Conservation (phyloP, 2,329 filamentous ascomycete genomes). For the Clarireedia hainanense region DNA sequence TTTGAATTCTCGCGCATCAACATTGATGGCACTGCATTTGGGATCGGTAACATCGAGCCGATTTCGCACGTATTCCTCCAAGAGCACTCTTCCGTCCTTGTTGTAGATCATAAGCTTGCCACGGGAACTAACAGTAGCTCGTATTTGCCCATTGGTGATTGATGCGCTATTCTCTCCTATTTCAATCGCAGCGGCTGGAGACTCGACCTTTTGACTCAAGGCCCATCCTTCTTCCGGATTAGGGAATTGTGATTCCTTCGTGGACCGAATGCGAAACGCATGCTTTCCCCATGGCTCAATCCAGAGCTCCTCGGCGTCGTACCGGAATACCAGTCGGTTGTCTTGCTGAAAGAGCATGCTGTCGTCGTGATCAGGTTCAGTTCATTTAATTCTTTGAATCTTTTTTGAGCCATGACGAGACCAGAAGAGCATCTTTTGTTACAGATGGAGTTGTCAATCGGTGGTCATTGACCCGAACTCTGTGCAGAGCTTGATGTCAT, state of each 20-base stretch:
- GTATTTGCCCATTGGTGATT: conserved; percentile 41
- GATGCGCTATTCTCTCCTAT: conserved; percentile 21
- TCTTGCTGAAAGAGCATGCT: conserved; percentile 22
- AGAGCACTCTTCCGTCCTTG: conserved; percentile 33
- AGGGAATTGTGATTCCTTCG: conserved; percentile 31
- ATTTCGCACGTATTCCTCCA: conserved; percentile 44
- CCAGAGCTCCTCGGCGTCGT: conserved; percentile 40
- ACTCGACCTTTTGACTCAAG: conserved; percentile 17
- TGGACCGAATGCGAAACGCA: conserved; percentile 40
- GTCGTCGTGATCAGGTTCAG: not conserved
- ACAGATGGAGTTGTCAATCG: no score
- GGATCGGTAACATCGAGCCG: conserved; percentile 39
- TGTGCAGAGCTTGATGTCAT: no score
- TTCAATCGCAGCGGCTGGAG: not conserved
- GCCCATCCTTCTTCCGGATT: conserved; percentile 36
- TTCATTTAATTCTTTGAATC: no score
- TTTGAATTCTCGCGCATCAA: conserved; percentile 44
- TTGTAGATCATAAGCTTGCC: conserved; percentile 43
- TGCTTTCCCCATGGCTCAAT: conserved; percentile 42
- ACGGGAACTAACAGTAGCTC: conserved; percentile 35
- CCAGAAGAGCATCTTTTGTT: no score
- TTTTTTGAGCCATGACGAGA: no score
- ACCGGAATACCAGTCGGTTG: conserved; percentile 25
- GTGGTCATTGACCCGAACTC: no score
- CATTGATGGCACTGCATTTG: conserved; percentile 41